Base-by-base conservation (phyloP, 2,329 filamentous ascomycete genomes). In the Grosmannia serpens region DNA sequence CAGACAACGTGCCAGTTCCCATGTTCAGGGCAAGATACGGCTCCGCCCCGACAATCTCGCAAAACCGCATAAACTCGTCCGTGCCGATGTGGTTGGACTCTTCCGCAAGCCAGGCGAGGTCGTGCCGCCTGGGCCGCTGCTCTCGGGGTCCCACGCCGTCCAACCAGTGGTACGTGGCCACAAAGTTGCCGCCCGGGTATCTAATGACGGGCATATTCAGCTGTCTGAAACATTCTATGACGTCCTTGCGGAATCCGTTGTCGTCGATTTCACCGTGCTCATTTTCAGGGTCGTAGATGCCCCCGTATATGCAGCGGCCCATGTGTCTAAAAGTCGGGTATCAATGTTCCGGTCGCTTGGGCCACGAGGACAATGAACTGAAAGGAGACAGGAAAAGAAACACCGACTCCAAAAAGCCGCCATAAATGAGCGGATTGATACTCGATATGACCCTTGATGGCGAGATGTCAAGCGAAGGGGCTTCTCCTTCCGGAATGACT, bases 281-380 rank as follows among this genome's bases (percentile, higher is more conserved):
- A 69, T 85, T 91, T 35, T 78, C 80, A 1, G 88, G 88, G 65
- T 92, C 88, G 71, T 91, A 92, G 68, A 94, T 86, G 63, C 89
- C 89, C 62, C 88, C 88, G 69, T 94, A 92, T 67, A 94, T 91
- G 75, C 89, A 94, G 62, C 89, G 83, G 66, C 89, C 89, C 88
- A 94, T 94, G 71, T 94, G 89, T 66, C 87, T 89, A 64, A 20
- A 22, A n/a, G 38, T n/a, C n/a, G n/a, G n/a, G n/a, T n/a, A n/a
- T n/a, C n/a, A n/a, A n/a, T n/a, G n/a, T n/a, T n/a, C n/a, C n/a
- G n/a, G n/a, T n/a, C n/a, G n/a, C n/a, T n/a, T n/a, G n/a, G n/a
- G n/a, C n/a, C n/a, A n/a, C n/a, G n/a, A n/a, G n/a, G n/a, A n/a
- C n/a, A n/a, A n/a, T n/a, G n/a, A 13, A 4, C 7, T 26, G 33